Conservation (phyloP, 768 basidiomycete genomes). For the Tubosaeta sp. region DNA sequence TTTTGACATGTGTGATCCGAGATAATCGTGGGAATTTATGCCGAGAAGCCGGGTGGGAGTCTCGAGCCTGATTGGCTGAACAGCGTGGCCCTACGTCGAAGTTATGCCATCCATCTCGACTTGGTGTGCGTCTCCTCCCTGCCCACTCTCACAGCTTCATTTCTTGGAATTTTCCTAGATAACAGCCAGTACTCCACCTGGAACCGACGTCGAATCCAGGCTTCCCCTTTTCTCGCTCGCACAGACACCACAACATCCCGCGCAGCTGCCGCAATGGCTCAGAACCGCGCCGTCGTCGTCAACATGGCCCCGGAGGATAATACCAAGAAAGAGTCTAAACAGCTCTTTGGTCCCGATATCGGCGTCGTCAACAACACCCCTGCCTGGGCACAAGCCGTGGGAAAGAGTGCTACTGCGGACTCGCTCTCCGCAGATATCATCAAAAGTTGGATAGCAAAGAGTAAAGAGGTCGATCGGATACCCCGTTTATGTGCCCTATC, state of each 20-base stretch:
- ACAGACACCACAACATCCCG: slow-evolving; percentile 46
- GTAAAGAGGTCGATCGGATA: slow-evolving; percentile 60
- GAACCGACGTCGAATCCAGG: slow-evolving; percentile 52
- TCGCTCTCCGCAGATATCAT: slow-evolving; percentile 81
- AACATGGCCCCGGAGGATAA: slow-evolving; percentile 17
- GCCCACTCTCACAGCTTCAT: not conserved
- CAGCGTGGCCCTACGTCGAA: not conserved
- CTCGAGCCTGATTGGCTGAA: not conserved
- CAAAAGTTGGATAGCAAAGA: slow-evolving; percentile 79
- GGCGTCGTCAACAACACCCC: slow-evolving; percentile 69
- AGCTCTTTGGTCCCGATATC: slow-evolving; percentile 88
- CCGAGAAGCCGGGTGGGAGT: slow-evolving; percentile 5
- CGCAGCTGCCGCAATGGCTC: slow-evolving; percentile 48
- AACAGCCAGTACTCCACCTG: slow-evolving; percentile 50
- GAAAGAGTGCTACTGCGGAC: slow-evolving; percentile 62
- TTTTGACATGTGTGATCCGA: no score
- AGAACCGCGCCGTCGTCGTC: slow-evolving; percentile 29
- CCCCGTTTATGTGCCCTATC: not conserved
- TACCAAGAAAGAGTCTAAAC: slow-evolving; percentile 53
- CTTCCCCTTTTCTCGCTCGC: slow-evolving; percentile 49
- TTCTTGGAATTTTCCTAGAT: slow-evolving; percentile 29
- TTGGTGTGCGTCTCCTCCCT: slow-evolving; percentile 34
- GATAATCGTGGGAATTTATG: slow-evolving; percentile 2
- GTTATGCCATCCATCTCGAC: slow-evolving; percentile 32
- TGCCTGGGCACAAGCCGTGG: slow-evolving; percentile 60